Evolutionary conservation across 2,329 filamentous ascomycete genomes (phyloP).

Genomic region (Pochonia chlamydosporia): DNA sequence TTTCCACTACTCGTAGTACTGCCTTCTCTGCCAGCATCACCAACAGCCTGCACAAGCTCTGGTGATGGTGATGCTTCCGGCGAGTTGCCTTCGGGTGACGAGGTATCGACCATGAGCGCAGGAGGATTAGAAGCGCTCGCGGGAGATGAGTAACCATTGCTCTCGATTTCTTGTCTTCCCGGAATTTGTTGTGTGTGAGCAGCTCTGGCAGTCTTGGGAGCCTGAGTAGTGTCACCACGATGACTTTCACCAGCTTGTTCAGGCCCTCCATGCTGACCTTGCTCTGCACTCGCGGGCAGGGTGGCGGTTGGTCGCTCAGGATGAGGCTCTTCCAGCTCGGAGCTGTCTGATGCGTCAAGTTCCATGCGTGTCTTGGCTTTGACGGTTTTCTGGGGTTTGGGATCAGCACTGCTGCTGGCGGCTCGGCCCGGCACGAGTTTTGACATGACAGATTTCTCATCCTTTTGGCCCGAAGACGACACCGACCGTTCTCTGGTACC

Average conservation of each 20-base stretch:
- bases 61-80: conserved; percentile 61
- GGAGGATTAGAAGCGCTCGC: conserved; percentile 48
- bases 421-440: conserved; percentile 17
- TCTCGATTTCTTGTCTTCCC: conserved; percentile 15
- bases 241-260: no score
- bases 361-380: conserved; percentile 56
- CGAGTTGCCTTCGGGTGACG: conserved; percentile 61
- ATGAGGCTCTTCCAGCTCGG: conserved; percentile 38
- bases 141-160: conserved; percentile 13
- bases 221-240: conserved; percentile 12
- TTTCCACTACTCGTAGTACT: conserved; percentile 29
- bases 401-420: conserved; percentile 33
- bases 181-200: conserved; percentile 9
- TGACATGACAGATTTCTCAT: conserved; percentile 26
- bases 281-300: no score
- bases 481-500: conserved; percentile 24
- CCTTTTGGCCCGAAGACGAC: conserved; percentile 29
- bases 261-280: no score
- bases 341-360: conserved; percentile 65
- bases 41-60: conserved; percentile 46
- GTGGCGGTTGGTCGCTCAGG: conserved; percentile 20
- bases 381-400: conserved; percentile 44
- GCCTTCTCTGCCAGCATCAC: conserved; percentile 29
- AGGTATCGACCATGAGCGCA: conserved; percentile 63
- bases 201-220: conserved; percentile 24